Base-by-base conservation (phyloP, 2,329 filamentous ascomycete genomes). In the Claviceps humidiphila region DNA sequence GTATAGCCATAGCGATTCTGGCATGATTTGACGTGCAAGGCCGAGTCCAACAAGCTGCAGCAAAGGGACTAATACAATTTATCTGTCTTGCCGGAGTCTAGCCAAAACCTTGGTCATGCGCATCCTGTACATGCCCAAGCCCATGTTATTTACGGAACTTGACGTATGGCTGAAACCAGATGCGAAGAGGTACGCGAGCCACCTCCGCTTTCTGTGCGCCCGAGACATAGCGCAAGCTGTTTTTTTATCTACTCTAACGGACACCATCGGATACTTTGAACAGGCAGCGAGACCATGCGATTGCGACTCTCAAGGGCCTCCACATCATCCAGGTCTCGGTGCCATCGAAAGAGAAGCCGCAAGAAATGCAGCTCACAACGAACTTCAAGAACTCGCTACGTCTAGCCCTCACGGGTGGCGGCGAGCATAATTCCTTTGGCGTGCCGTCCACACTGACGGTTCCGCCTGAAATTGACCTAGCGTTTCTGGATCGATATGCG, bases 91-190 rank as follows among this genome's bases (percentile, higher is more conserved):
- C 22, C 16, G 14, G 42, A 16, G 30, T 37, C 34, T 61, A 88
- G 91, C 93, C 60, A 97, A 98, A 76, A 89, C 84, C 16, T 85
- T 98, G 63, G 91, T 98, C 55, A 95, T 96, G 85, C 87, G 87
- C 41, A 82, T 98, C 62, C 81, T 98, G 4, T 98, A 95, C 71
- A 85, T 94, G 73, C 87, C 88, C 42, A 76, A 79, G 11, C 87
- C 93, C 0, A 80, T 97, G 57, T 78, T 81, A 2, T 77, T 88
- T n/a, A 74, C 80, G 56, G 86, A 94, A 61, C 78, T 98, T 54
- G 89, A 97, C 60, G 72, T 80, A 43, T 95, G 91, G 89, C 83
- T 96, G 49, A 86, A 84, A 59, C 78, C 88, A 5, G 72, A 74
- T 42, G 71, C 72, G 17, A 74, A 75, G 60, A 70, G 65, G 63